Evolutionary conservation across 495 filamentous ascomycete genomes (phyloP), one percentile per base, ranked within the genome.

Genomic region (Penicillium atrosanguineum): DNA sequence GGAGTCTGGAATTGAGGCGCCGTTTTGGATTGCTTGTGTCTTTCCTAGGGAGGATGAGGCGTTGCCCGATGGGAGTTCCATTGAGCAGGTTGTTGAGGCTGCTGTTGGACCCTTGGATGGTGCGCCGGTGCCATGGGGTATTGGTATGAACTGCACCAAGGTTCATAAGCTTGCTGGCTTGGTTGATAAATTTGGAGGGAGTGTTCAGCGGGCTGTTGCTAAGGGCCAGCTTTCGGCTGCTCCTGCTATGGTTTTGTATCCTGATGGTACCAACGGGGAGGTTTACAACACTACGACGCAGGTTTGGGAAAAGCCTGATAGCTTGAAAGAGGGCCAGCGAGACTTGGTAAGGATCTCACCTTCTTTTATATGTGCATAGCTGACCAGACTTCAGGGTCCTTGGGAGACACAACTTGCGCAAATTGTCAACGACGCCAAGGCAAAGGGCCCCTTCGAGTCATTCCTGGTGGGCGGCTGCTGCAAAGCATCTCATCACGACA

Each of bases 61-160:
- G 1, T 64, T 82, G 53, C 63, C 82, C 6, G 68, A 70, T 60
- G 70, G 64, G 50, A 68, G 55, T 44, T 57, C 29, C 25, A 61
- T 68, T 31, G 62, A 50, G 44, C 20, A 62, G 53, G 60, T 62
- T 62, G 68, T 68, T 20, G 34, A 58, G 18, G 67, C 71, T 38
- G 70, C 70, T 7, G 16, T 71, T 55, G 54, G 43, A 15, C 44
- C 48, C 2, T 12, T 48, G 2, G 55, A 61, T 9, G 50, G 29
- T 9, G 68, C 62, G 23, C 63, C 59, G 7, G 48, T 63, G 4
- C 84, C 85, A 0, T 84, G 79, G 79, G 84, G 80, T 0, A 75
- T 88, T 42, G 85, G 85, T 1, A 76, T 87, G 50, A 88, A 88
- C 62, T 88, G 85, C 63, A 87, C 84, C 3, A 81, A 79, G 55